These are phyloP conservation scores for Paramecium tetraurelia DNA, from an alignment of 73 alveolate species.

Conservation along the genomic window DNA sequence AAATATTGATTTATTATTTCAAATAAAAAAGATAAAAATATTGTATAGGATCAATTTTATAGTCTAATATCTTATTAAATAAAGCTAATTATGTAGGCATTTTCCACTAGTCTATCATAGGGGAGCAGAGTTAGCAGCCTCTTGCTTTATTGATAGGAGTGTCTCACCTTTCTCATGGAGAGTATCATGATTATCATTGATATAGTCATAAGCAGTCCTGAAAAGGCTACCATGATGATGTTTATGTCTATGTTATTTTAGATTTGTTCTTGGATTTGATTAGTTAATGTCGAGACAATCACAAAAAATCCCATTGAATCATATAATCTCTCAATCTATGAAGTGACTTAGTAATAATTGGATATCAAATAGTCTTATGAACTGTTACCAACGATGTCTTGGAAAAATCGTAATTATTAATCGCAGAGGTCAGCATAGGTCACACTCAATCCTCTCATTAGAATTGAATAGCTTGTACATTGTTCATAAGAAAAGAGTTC, in stretches of 20 bases:
- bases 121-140: not conserved
- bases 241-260: not conserved
- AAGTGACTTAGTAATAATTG: not conserved
- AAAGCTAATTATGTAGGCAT: not conserved
- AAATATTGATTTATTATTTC: not conserved
- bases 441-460: not conserved
- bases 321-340: not conserved
- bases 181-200: not conserved
- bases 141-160: not conserved
- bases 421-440: not conserved
- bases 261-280: not conserved
- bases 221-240: not conserved
- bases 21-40: not conserved
- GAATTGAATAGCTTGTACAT: not conserved
- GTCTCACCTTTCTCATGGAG: not conserved
- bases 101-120: constrained; percentile 4
- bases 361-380: not conserved
- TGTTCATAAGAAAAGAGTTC: not conserved
- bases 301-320: not conserved
- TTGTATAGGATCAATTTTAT: not conserved
- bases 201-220: not conserved
- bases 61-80: not conserved
- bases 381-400: not conserved
- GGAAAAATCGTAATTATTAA: not conserved
- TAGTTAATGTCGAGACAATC: not conserved